Evolutionary conservation across 495 filamentous ascomycete species (phyloP), one percentile per base, ranked within the genome.

Genomic region (Penicillium arizonense): DNA sequence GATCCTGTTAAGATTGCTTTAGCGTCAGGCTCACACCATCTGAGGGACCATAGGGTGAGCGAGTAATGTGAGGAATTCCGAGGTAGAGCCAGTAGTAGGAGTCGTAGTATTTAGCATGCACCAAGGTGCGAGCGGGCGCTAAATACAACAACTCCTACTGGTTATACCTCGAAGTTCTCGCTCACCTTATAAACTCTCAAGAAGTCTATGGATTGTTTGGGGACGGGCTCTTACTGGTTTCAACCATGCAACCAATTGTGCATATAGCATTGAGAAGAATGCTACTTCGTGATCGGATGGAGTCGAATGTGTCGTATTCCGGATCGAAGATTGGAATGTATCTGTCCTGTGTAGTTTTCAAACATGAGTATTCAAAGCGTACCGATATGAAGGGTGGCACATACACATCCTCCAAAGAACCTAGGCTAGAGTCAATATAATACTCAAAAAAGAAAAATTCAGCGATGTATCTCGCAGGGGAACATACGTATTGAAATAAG

Each of bases 221-320:
- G 18, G 18, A 1, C 18, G 7, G 21, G 14, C 1, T 40, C 42
- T 45, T 61, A 63, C 72, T 71, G 13, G 57, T 63, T 42, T 73
- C 67, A 6, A 73, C 66, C 44, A 74, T 73, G 54, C 71, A 74
- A 7, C 78, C 78, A 38, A 77, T 71, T 4, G 75, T 74, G 46
- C 74, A 74, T 5, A 82, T 79, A 3, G 73, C 70, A 57, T 80
- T 75, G 23, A 78, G 63, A 0, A 78, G 57, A 40, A 77, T 76
- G 20, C 70, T 68, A 26, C 74, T 76, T 16, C 75, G 58, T 30
- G 50, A 52, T 14, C 74, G 62, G 12, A 78, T 65, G 0, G 69
- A 72, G 1, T 70, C 56, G 34, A 77, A 77, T 0, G 65, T 77
- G 47, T 78, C 74, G 36, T 68, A 58, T 26, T 55, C 52, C 10